Evolutionary conservation across 306 rosid genomes (phyloP), one percentile per base, ranked within the genome.

Genomic region (Pyrus bretschneideri): DNA sequence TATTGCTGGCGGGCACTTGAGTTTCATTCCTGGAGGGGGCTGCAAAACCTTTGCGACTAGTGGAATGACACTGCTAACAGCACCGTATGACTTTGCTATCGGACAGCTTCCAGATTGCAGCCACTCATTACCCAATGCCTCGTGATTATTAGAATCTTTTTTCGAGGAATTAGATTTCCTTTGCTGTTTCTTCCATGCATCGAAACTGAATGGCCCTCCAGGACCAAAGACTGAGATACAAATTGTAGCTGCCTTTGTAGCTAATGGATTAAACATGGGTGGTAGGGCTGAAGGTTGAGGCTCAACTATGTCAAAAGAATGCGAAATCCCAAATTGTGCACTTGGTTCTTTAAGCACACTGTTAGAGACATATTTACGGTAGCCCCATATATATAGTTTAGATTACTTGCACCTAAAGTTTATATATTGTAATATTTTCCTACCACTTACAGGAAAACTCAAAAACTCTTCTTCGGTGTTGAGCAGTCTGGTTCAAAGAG

Each of bases 231-330:
- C 0, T 42, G 98, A 92, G 68, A 92, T 87, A 52, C 98, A 92
- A 77, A 95, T 95, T 42, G 98, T 95, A 73, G 98, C 97, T 58
- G 98, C 97, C 89, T 83, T 92, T 60, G 98, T 95, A 73, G 97
- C 97, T 80, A 95, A 86, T 64, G 98, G 97, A 85, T 95, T 90
- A 81, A 95, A 92, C 73, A 85, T 90, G 67, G 88, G 77, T 52
- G 89, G 83, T 42, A 0, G 45, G 71, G 89, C 80, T 83, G 70
- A 9, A 40, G 45, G 81, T 58, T 87, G 82, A 12, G 76, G 77
- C 78, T 77, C 84, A 57, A 83, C 89, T 77, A 82, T 82, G 86
- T 85, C 87, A 29, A 86, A 77, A 79, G 45, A 40, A 40, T 9
- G 45, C 11, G 45, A 40, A 40, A 40, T 40, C 11, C 45, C 11